Evolutionary conservation across 352 stramenopile species (phyloP), one percentile per base, ranked within the genome.

Genomic region (Aphanomyces cochlioides): DNA sequence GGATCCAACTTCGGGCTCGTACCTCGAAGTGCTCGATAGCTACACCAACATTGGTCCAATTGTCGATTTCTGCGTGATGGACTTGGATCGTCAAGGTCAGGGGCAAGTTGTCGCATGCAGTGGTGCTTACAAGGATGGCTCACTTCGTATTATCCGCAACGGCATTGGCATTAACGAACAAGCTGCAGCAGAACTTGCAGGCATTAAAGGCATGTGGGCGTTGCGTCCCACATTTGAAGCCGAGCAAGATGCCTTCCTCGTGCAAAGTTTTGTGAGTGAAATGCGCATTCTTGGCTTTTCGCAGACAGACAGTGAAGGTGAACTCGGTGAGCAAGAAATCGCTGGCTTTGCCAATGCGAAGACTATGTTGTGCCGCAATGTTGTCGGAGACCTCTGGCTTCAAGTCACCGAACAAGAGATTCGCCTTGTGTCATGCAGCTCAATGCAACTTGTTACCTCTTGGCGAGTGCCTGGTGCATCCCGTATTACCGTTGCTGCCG

Each of bases 101-200:
- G 93, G 90, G 2, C 90, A 98, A 77, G 96, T 98, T 47, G 97
- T 99, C 6, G 99, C 97, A 3, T 98, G 94, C 74, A 98, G 91
- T 72, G 97, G 97, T 12, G 93, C 90, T 8, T 96, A 95, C 68
- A 97, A 98, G 66, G 95, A 98, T 56, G 96, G 96, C 28, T 98
- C 90, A 38, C 73, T 99, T 45, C 93, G 96, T 47, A 87, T 99
- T n/a, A 97, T 99, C 56, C 92, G 96, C 17, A 99, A 99, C 72
- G 97, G 97, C n/a, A 98, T 99, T 74, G 97, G 96, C 0, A 98
- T 99, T 74, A 97, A 98, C 48, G 97, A 98, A 60, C 88, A 97
- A 73, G 96, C 97, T 3, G 88, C 79, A 17, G 96, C 98, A 0
- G 96, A 98, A 72, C 81, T 99, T 5, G 82, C 88, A 17, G 97